Percentiles rank a stretch among this genome's conserved stretches.
These are phyloP conservation scores for Cornus controversa DNA, from an alignment of 148 eudicot species.

Conservation along the genomic window DNA sequence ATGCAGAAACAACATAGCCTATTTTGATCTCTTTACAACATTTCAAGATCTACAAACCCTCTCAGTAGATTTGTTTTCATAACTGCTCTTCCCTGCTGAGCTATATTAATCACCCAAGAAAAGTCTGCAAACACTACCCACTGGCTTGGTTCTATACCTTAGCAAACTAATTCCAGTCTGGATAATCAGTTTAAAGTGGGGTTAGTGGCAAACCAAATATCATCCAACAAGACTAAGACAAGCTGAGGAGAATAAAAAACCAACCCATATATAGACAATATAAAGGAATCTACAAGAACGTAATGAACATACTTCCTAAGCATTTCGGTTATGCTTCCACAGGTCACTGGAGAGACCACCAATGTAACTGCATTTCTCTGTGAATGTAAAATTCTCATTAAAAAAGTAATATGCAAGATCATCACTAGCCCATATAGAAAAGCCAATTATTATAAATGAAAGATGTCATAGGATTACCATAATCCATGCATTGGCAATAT, in stretches of 20 bases:
- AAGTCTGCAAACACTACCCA: too few relatives aligned
- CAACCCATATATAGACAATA: background rate
- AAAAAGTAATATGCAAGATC: background rate
- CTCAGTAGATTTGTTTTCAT: too few relatives aligned
- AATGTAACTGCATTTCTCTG: conserved; percentile 60
- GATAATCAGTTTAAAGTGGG: too few relatives aligned
- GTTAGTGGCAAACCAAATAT: background rate
- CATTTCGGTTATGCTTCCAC: conserved; percentile 54
- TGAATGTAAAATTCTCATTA: conserved; percentile 15
- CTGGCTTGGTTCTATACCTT: too few relatives aligned
- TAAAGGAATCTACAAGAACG: conserved; percentile 3
- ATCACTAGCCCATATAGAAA: background rate
- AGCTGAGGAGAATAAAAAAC: conserved; percentile 3
- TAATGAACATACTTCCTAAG: conserved; percentile 50
- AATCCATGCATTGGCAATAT: conserved; percentile 66
- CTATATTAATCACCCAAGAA: too few relatives aligned
- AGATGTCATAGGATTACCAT: conserved; percentile 45
- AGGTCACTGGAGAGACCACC: conserved; percentile 52
- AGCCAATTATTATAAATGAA: conserved; percentile 1
- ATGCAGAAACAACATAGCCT: too few relatives aligned
- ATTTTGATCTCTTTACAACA: too few relatives aligned
- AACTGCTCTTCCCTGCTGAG: too few relatives aligned
- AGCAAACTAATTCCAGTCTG: too few relatives aligned
- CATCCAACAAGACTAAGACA: conserved; percentile 12
- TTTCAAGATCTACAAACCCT: too few relatives aligned